Conservation (phyloP, 1,284 basidiomycete species). For the Pyrrhoderma lamaoense region DNA sequence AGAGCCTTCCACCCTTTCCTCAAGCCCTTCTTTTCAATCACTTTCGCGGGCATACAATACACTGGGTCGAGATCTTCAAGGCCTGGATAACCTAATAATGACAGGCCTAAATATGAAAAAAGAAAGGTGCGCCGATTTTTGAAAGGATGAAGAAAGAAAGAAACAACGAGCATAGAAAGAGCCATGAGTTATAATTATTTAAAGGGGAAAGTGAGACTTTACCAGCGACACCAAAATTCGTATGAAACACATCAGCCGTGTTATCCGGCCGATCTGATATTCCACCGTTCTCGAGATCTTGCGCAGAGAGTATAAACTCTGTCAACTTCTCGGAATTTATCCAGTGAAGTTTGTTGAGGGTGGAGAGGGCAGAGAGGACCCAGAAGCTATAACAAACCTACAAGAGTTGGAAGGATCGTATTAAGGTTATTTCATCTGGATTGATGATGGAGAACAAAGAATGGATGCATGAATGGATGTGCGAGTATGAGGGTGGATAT, state of each 20-base stretch:
- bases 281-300: conserved; percentile 89
- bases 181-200: too few relatives aligned
- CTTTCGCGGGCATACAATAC: conserved; percentile 86
- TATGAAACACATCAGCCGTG: conserved; percentile 96
- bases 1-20: conserved; percentile 64
- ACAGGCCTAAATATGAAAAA: conserved; percentile 54
- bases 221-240: conserved; percentile 90
- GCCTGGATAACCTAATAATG: conserved; percentile 82
- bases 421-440: background rate
- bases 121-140: background rate
- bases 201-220: conserved; percentile 22
- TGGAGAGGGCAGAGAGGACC: conserved; percentile 86
- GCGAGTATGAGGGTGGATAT: too few relatives aligned
- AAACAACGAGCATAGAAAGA: too few relatives aligned
- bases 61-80: conserved; percentile 85
- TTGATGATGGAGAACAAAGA: too few relatives aligned
- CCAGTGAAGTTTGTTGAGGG: conserved; percentile 82
- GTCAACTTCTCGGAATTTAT: conserved; percentile 82
- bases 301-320: conserved; percentile 82
- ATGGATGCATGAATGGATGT: conserved; percentile 1
- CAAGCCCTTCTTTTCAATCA: conserved; percentile 67
- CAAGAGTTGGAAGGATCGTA: background rate
- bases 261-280: conserved; percentile 93
- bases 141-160: too few relatives aligned
- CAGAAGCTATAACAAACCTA: conserved; percentile 98